phyloP scores from a whole-genome alignment of 2,329 filamentous ascomycete genomes.

The Penicillium sp. region DNA sequence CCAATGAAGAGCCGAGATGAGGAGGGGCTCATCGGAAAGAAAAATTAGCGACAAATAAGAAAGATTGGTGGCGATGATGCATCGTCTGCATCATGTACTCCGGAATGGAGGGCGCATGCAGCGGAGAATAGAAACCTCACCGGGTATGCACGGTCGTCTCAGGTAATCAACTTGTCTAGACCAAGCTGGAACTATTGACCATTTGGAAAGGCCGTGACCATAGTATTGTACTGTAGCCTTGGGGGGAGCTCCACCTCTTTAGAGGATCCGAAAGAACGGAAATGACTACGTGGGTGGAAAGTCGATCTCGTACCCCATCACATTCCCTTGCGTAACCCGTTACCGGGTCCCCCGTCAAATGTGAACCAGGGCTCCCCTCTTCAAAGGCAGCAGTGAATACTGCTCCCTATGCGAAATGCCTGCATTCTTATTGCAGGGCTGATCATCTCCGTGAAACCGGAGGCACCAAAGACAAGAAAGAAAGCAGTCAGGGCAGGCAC shows the following conservation, averaged over 20 bases:
- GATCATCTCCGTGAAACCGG: conserved; percentile 11
- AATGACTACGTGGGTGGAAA: background rate
- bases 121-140: conserved; percentile 14
- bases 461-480: background rate
- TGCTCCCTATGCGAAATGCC: background rate
- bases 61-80: conserved; percentile 24
- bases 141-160: conserved; percentile 20
- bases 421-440: conserved; percentile 20
- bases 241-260: background rate
- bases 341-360: background rate
- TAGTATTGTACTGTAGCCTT: background rate
- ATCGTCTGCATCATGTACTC: conserved; percentile 28
- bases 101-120: conserved; percentile 20
- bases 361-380: background rate
- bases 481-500: background rate
- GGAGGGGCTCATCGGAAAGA: conserved; percentile 17
- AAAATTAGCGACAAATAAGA: conserved; percentile 4
- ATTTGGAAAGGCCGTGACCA: background rate
- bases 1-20: conserved; percentile 7
- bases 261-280: background rate
- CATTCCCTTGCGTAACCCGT: background rate
- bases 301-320: background rate
- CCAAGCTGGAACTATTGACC: background rate
- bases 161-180: background rate
- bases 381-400: background rate